phyloP scores from a whole-genome alignment of 371 early-diverging fungal species.

The Entomophthora muscae region DNA sequence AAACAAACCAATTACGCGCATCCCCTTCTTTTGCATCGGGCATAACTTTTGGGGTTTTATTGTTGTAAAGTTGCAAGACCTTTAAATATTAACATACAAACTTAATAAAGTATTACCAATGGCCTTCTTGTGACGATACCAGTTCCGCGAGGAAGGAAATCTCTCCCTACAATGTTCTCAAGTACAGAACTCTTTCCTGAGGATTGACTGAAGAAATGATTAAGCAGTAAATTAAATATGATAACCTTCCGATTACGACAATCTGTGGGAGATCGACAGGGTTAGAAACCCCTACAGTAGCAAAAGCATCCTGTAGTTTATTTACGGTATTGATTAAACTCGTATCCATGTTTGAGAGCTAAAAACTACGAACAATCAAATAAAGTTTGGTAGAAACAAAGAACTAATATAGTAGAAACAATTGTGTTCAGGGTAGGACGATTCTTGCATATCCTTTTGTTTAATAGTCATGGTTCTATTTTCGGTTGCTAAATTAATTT shows the following conservation, averaged over 20 bases:
- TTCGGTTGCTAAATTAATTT: too few relatives aligned
- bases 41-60: conserved; percentile 27
- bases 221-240: neutral
- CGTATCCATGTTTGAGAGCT: neutral
- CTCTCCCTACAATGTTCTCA: conserved; percentile 96
- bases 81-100: neutral
- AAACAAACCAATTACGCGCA: conserved; percentile 8
- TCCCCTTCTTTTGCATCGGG: conserved; percentile 15
- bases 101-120: conserved; percentile 34
- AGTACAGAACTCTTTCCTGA: conserved; percentile 98
- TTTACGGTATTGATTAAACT: neutral
- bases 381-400: too few relatives aligned
- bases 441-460: too few relatives aligned
- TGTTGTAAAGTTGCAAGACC: conserved; percentile 91
- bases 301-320: conserved; percentile 50
- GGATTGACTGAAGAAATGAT: conserved; percentile 38
- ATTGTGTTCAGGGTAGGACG: too few relatives aligned
- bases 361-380: too few relatives aligned
- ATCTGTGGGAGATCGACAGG: conserved; percentile 98
- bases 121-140: conserved; percentile 93
- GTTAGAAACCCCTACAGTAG: conserved; percentile 88
- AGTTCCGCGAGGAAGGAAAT: conserved; percentile 94
- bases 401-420: too few relatives aligned
- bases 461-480: too few relatives aligned
- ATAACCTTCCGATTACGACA: conserved; percentile 83